These are phyloP conservation scores for Colletotrichum tropicale DNA, from an alignment of 2,329 filamentous ascomycete species.

Conservation along the genomic window DNA sequence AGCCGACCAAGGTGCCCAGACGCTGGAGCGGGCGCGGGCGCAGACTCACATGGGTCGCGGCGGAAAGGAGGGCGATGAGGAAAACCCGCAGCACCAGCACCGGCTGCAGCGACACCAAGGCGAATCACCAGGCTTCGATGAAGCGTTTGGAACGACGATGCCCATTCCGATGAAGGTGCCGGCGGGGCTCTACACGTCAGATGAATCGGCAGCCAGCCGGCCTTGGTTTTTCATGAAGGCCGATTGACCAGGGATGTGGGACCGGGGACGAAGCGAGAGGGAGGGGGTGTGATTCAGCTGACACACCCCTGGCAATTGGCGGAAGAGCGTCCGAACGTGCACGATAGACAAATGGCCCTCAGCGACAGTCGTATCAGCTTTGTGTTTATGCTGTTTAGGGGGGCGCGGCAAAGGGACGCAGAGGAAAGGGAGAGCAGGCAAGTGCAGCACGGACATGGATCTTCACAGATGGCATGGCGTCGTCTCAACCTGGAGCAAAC, in stretches of 20 bases:
- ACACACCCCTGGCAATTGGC: neutral
- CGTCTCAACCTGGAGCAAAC: constrained; percentile 14
- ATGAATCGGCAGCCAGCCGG: constrained; percentile 25
- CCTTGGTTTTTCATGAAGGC: constrained; percentile 46
- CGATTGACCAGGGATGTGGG: constrained; percentile 1
- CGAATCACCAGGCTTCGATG: neutral
- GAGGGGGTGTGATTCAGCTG: neutral
- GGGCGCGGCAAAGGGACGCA: neutral
- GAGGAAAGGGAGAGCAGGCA: neutral
- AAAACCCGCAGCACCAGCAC: constrained; percentile 12
- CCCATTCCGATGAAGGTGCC: constrained; percentile 71
- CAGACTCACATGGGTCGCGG: constrained; percentile 12
- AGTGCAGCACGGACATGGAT: constrained; percentile 4
- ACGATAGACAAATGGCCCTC: neutral
- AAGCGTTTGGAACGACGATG: constrained; percentile 37
- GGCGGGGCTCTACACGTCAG: constrained; percentile 49
- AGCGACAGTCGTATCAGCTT: neutral
- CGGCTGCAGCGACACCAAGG: neutral
- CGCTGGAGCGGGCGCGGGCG: constrained; percentile 10
- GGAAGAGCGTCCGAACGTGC: neutral
- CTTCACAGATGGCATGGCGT: constrained; percentile 11
- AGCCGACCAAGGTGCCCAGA: constrained; percentile 20
- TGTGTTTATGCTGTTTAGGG: neutral
- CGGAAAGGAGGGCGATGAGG: constrained; percentile 17
- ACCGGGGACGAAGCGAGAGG: neutral